Base-by-base conservation (phyloP, 1,284 basidiomycete genomes). In the Xanthoconium separans region DNA sequence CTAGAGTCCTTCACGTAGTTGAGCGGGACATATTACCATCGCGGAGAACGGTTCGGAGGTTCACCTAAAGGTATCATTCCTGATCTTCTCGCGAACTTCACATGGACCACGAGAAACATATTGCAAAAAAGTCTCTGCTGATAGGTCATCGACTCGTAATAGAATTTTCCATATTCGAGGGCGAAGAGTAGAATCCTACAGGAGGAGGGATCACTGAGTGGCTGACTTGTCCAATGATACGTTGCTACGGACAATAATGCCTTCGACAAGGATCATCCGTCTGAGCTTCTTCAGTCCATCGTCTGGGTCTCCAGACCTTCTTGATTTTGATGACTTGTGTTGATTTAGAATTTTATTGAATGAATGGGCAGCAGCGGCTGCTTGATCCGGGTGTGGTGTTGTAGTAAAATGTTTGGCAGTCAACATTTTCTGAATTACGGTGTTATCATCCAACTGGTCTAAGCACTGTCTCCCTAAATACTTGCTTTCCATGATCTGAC, bases 161-260 rank as follows among this genome's bases (percentile, higher is more conserved):
- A 97, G 79, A 50, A 97, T 87, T 73, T 96, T 96, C 95, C 95
- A 98, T 76, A 93, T 86, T 50, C 88, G 78, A 39, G 90, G 88
- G 34, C 90, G 81, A 33, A 92, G 73, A 8, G 85, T 86, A 24
- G 85, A 72, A 61, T 92, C 90, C 89, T 92, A 47, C 39, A 40
- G 44, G 53, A 51, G 24, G 52, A 44, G 16, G 36, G 6, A 47
- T 60, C 44, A 56, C 29, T 43, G 40, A 47, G 52, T 13, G 30
- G 36, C 22, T 22, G 27, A 16, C 40, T 40, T 40, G 47, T 45
- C 41, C 13, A 39, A 18, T 30, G 59, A 33, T 47, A 31, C 27
- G 33, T 48, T 47, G 13, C 37, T 20, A 68, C 75, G 58, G 59
- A 89, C 88, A 44, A 77, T 74, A 50, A 95, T 91, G 15, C 92